Percentiles rank a stretch among this genome's conserved stretches.
These are phyloP conservation scores for Ophiocordyceps camponoti-rufipedis DNA, from an alignment of 2,329 filamentous ascomycete genomes.

Conservation along the genomic window DNA sequence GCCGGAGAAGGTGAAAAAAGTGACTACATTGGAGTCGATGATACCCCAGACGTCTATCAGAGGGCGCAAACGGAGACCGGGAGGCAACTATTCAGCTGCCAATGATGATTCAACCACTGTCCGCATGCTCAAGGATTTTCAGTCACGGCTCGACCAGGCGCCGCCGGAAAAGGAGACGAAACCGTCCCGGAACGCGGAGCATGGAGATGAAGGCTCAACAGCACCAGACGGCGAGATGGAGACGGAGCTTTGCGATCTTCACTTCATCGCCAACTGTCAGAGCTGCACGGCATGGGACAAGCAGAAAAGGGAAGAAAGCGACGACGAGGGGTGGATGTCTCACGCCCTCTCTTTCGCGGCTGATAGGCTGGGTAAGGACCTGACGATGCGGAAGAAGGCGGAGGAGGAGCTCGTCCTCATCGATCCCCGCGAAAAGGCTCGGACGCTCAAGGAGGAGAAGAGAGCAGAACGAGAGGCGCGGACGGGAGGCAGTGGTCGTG, in stretches of 20 bases:
- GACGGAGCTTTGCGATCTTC: conserved; percentile 68
- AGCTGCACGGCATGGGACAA: conserved; percentile 78
- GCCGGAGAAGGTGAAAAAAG: conserved; percentile 43
- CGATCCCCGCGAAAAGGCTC: conserved; percentile 71
- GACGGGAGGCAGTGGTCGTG: conserved; percentile 32
- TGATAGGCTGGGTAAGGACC: conserved; percentile 77
- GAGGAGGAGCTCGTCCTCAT: conserved; percentile 87
- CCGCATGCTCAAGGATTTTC: conserved; percentile 61
- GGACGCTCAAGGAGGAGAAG: conserved; percentile 49
- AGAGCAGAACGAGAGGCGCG: conserved; percentile 37
- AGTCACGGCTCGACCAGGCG: conserved; percentile 49
- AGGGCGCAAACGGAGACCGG: conserved; percentile 51
- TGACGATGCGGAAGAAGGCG: conserved; percentile 78
- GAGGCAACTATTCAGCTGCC: conserved; percentile 29
- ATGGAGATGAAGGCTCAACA: conserved; percentile 9
- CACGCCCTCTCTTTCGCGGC: conserved; percentile 76
- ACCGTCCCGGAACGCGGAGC: conserved; percentile 20
- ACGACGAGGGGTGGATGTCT: conserved; percentile 63
- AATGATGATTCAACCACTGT: conserved; percentile 46
- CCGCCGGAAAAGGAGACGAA: conserved; percentile 19
- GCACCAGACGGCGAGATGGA: conserved; percentile 36
- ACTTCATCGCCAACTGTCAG: conserved; percentile 91
- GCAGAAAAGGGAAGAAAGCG: conserved; percentile 36
- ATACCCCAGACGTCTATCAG: conserved; percentile 54
- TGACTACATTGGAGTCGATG: conserved; percentile 47